A percentile compares a stretch with the other conserved stretches of the same genome.
Conservation (phyloP, 208 protist species). For the Acanthamoeba triangularis region DNA sequence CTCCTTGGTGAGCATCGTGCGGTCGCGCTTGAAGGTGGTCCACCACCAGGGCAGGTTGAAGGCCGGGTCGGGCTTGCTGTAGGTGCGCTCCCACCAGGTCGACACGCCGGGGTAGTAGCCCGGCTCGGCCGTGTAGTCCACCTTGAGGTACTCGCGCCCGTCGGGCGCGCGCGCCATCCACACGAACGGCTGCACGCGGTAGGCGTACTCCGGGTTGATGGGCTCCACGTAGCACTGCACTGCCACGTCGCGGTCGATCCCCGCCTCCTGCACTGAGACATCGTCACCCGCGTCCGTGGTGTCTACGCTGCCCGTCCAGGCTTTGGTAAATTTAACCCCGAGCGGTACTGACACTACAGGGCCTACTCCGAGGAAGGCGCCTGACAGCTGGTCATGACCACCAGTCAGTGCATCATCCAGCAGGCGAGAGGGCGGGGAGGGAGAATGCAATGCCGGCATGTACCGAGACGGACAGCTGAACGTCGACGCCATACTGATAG, state of each 20-base stretch:
- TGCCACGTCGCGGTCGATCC: neutral
- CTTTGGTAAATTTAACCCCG: too few relatives aligned
- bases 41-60: neutral
- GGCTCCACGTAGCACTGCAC: neutral
- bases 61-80: neutral
- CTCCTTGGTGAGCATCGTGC: neutral
- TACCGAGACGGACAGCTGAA: too few relatives aligned
- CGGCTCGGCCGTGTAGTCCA: neutral
- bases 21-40: neutral
- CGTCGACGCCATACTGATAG: too few relatives aligned
- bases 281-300: neutral
- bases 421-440: too few relatives aligned
- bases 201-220: neutral
- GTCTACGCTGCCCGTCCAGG: neutral
- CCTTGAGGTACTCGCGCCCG: neutral
- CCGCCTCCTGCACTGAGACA: neutral
- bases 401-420: too few relatives aligned
- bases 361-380: too few relatives aligned
- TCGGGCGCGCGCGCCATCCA: neutral
- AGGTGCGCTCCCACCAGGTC: neutral
- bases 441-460: too few relatives aligned
- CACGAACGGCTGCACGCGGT: neutral
- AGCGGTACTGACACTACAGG: too few relatives aligned
- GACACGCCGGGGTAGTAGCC: neutral
- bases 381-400: too few relatives aligned